Base-by-base conservation (phyloP, 1,284 basidiomycete genomes). In the Puccinia hordei region DNA sequence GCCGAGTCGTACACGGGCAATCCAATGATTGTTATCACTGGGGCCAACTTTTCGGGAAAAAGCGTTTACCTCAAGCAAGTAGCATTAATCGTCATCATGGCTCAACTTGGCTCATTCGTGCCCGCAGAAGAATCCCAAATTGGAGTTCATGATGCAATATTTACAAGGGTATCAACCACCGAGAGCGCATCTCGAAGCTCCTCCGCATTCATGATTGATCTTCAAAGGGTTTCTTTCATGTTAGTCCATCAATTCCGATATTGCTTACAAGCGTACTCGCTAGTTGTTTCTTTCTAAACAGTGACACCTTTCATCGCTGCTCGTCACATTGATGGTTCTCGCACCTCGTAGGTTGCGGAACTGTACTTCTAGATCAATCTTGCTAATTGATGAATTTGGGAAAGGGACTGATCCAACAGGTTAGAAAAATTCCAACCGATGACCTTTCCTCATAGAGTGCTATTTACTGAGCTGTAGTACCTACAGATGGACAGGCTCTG, bases 31-130 rank as follows among this genome's bases (percentile, higher is more conserved):
- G 57, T 80, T 35, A 30, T 80, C 9, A 80, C 77, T 24, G 77
- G 77, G 30, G 77, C 77, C 30, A 80, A 80, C 68, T 80, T 63
- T 63, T 80, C 77, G 22, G 77, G 77, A 71, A 99, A 99, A 86
- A 95, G 93, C 0, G 98, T 96, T 0, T 89, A 94, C 46, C 89
- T 99, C 24, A 92, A 97, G 17, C 95, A 98, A 85, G 93, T 91
- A 0, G 97, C 96, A 2, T 88, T 98, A 35, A 92, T 98, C 74
- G 88, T 92, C 8, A 92, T 99, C 81, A 88, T 99, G 1, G 95
- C 95, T 0, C 96, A 99, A 85, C 90, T 90, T 9, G 96, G 96
- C 0, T 93, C 91, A 8, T 99, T 93, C 85, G 94, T 99, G 0
- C 97, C 96, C 0, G 95, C 95, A 33, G 90, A 92, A 72, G 85